A percentile compares a stretch with the other conserved stretches of the same genome.
Evolutionary conservation across 2,329 filamentous ascomycete species (phyloP).

Genomic region (Microthyrium microscopicum): DNA sequence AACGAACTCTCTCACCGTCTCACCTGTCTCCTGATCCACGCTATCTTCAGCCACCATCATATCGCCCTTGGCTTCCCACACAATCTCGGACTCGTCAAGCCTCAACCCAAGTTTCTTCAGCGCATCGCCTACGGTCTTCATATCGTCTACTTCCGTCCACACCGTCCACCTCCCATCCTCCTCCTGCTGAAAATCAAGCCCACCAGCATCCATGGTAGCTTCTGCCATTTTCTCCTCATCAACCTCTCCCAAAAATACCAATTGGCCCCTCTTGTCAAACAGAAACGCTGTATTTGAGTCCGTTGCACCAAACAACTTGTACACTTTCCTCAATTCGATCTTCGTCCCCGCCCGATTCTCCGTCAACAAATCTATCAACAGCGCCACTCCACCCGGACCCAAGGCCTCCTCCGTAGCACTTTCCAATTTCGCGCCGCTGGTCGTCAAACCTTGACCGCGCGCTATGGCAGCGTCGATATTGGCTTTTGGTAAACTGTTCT

Average conservation of each 20-base stretch:
- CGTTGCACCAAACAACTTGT: conserved; percentile 54
- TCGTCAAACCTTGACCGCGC: conserved; percentile 70
- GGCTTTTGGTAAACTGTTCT: conserved; percentile 68
- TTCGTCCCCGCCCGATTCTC: conserved; percentile 62
- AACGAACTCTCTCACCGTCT: conserved; percentile 4
- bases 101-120: conserved; percentile 49
- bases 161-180: conserved; percentile 38
- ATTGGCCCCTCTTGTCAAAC: conserved; percentile 65
- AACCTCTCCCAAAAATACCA: conserved; percentile 43
- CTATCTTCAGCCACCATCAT: conserved; percentile 42
- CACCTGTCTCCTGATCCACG: no score
- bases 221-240: conserved; percentile 60
- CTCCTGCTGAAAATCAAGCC: conserved; percentile 38
- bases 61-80: conserved; percentile 73
- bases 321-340: conserved; percentile 51
- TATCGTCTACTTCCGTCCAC: conserved; percentile 50
- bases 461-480: conserved; percentile 75
- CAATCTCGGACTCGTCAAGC: conserved; percentile 59
- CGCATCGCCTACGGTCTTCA: conserved; percentile 44
- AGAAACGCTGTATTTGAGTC: conserved; percentile 64
- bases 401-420: conserved; percentile 64
- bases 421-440: conserved; percentile 61
- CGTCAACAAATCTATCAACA: conserved; percentile 73
- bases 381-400: conserved; percentile 52
- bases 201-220: conserved; percentile 69